Conservation (phyloP, 148 eudicot species). For the Fagopyrum esculentum region DNA sequence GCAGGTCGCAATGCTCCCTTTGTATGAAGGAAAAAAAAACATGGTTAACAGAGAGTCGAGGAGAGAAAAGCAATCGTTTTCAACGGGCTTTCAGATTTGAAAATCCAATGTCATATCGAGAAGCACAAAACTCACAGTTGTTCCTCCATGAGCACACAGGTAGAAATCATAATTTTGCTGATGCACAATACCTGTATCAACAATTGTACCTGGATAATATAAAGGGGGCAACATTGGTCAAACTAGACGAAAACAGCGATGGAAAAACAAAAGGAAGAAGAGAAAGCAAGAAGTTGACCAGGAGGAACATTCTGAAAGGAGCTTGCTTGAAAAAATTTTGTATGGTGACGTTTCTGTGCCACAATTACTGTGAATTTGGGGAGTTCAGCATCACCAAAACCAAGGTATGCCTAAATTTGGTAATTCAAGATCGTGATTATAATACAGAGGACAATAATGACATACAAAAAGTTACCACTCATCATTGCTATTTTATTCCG, state of each 20-base stretch:
- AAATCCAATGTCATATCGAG: background rate
- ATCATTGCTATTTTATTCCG: background rate
- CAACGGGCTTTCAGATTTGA: background rate
- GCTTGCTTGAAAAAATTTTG: constrained; percentile 64
- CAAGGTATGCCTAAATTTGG: constrained; percentile 56
- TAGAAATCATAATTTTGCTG: constrained; percentile 86
- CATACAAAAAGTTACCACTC: background rate
- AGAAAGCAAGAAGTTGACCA: constrained; percentile 39
- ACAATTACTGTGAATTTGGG: constrained; percentile 93
- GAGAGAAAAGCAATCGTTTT: background rate
- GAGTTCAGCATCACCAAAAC: constrained; percentile 54
- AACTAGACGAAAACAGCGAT: background rate
- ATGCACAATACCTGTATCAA: constrained; percentile 84
- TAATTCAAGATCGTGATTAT: constrained; percentile 4
- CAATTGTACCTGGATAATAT: constrained; percentile 63
- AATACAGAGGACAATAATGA: background rate
- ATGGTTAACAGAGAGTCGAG: background rate
- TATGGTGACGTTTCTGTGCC: constrained; percentile 89
- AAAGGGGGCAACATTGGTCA: background rate
- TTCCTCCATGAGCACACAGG: constrained; percentile 87
- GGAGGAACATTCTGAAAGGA: constrained; percentile 68
- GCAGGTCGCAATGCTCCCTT: constrained; percentile 93
- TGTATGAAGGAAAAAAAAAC: constrained; percentile 8
- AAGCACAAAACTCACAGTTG: constrained; percentile 48
- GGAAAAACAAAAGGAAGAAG: background rate